Conservation (phyloP, 768 basidiomycete genomes). For the Suillus bovinus region DNA sequence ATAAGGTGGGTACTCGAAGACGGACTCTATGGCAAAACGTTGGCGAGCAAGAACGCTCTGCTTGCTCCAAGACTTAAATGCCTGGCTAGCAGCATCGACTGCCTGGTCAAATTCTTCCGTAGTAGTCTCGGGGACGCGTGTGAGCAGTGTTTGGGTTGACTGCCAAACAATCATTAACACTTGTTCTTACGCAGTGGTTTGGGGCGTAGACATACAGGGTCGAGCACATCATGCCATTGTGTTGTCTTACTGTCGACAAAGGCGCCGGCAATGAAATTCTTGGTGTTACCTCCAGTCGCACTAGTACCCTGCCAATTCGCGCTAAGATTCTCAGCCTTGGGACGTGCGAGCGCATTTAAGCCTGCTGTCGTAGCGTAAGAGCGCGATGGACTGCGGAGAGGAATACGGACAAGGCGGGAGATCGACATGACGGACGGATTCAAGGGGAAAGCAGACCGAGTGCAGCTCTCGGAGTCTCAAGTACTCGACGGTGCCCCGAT, state of each 20-base stretch:
- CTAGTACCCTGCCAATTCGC: constrained; percentile 85
- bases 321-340: constrained; percentile 70
- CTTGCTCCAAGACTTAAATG: constrained; percentile 87
- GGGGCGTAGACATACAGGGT: constrained; percentile 64
- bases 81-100: constrained; percentile 78
- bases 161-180: constrained; percentile 30
- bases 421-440: constrained; percentile 24
- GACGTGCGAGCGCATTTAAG: constrained; percentile 53
- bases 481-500: neutral
- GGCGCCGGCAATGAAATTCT: constrained; percentile 90
- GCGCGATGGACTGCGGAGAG: constrained; percentile 16
- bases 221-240: constrained; percentile 84
- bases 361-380: constrained; percentile 51
- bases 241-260: constrained; percentile 80
- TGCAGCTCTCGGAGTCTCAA: neutral
- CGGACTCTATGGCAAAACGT: constrained; percentile 85
- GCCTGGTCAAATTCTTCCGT: constrained; percentile 78
- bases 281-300: constrained; percentile 82
- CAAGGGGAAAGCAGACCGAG: neutral
- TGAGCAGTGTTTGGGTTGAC: constrained; percentile 90
- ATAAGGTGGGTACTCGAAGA: constrained; percentile 14
- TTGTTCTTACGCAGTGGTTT: neutral
- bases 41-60: constrained; percentile 87
- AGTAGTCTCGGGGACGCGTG: constrained; percentile 89
- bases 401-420: constrained; percentile 19